Percentiles rank a stretch among this genome's conserved stretches.
Evolutionary conservation across 768 basidiomycete genomes (phyloP).

Genomic region (Boletus pseudopeckii): DNA sequence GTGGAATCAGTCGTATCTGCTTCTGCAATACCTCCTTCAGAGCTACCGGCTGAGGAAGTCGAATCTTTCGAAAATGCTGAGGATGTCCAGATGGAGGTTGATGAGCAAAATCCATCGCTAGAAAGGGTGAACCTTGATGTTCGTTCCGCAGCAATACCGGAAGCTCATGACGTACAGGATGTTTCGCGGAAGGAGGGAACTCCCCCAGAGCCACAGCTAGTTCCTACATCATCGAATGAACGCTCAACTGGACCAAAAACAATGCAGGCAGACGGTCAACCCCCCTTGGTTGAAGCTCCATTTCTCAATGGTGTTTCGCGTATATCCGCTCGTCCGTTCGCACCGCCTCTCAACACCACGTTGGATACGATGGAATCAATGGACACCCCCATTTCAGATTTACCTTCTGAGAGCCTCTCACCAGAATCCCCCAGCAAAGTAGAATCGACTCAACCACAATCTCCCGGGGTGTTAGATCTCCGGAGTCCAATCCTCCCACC

Average conservation of each 20-base stretch:
- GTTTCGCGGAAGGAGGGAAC: neutral
- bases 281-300: neutral
- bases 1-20: neutral
- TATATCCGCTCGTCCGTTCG: neutral
- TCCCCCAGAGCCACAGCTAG: neutral
- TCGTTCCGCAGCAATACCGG: neutral
- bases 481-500: slow-evolving; percentile 11
- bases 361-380: neutral
- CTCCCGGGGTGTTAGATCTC: neutral
- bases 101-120: neutral
- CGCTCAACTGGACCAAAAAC: neutral
- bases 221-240: neutral
- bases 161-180: neutral
- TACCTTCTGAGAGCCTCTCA: neutral
- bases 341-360: neutral
- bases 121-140: neutral
- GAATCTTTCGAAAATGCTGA: neutral
- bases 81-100: slow-evolving; percentile 1
- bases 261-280: neutral
- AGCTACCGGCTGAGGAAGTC: neutral
- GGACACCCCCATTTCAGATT: neutral
- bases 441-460: neutral
- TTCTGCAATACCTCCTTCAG: neutral
- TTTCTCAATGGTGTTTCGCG: neutral
- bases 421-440: neutral